Base-by-base conservation (phyloP, 495 filamentous ascomycete genomes). In the Hypoxylon rickii region DNA sequence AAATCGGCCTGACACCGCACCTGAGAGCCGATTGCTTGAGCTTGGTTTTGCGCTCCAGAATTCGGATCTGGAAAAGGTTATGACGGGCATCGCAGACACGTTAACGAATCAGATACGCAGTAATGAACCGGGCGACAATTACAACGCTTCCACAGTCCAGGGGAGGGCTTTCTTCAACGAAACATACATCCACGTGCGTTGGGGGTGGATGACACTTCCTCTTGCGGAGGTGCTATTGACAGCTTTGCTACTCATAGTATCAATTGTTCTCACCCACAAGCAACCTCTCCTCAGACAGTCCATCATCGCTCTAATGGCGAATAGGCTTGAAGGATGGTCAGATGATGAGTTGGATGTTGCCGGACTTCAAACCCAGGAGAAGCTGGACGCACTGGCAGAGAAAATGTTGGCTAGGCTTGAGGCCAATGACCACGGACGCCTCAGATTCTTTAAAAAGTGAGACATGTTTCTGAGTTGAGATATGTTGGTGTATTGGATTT, bases 341-440 rank as follows among this genome's bases (percentile, higher is more conserved):
- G 59, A 63, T 16, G 44, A 57, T 5, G 59, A 63, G 15, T 13
- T 55, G 26, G 15, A 45, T 7, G 45, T 61, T 16, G 11, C 45
- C 3, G 36, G 36, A 22, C 39, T 36, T 6, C 31, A 46, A 31
- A 61, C 58, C 11, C 44, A 32, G 11, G 44, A 61, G 24, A 55
- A 55, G 5, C 18, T 55, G 17, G 50, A 55, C 10, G 40, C 18
- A n/a, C 32, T 54, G 2, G 44, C 44, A 11, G 21, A 55, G 13
- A 44, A 37, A 26, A 50, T 54, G 40, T 13, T 38, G 4, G 57
- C 50, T 19, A 43, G 44, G 39, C 32, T 50, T 15, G 12, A 85
- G 83, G 21, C 89, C 73, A 19, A 82, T 86, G 61, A 91, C n/a
- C 12, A 8, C 15, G 42, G n/a, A 0, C 21, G 10, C 31, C 10